Evolutionary conservation across 257 asterid genomes (phyloP).

Genomic region (Ocimum tenuiflorum): DNA sequence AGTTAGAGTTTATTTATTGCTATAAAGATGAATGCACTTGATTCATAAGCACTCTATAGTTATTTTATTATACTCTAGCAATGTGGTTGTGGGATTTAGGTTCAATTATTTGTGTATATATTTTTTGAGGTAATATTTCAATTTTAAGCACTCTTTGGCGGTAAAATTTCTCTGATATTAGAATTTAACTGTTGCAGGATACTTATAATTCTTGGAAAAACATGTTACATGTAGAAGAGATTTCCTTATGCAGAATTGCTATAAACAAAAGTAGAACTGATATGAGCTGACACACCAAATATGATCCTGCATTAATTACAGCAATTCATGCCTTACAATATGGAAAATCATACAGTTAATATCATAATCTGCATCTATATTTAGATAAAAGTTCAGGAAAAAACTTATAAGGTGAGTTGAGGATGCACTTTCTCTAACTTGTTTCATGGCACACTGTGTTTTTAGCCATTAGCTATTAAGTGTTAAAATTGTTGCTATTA

Average conservation of each 20-base stretch:
- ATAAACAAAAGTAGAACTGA: neutral
- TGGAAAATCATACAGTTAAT: neutral
- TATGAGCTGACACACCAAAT: neutral
- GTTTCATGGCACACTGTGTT: neutral
- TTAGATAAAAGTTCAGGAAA: neutral
- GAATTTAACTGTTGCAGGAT: neutral
- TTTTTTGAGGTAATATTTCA: neutral
- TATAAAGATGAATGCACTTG: neutral
- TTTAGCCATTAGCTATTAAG: neutral
- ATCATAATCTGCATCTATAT: neutral
- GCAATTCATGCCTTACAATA: neutral
- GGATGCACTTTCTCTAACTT: neutral
- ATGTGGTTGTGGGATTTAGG: neutral
- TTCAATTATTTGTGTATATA: neutral
- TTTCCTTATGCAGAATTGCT: neutral
- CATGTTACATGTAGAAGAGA: neutral
- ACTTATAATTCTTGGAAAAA: no score
- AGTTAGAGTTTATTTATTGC: constrained; percentile 24
- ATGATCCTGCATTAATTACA: neutral
- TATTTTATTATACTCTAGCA: neutral
- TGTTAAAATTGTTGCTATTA: neutral
- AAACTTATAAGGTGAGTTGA: neutral
- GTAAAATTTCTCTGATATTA: neutral
- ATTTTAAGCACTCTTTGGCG: neutral
- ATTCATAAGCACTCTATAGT: neutral